Conservation (phyloP, 2,329 filamentous ascomycete species). For the Juglanconis sp. region DNA sequence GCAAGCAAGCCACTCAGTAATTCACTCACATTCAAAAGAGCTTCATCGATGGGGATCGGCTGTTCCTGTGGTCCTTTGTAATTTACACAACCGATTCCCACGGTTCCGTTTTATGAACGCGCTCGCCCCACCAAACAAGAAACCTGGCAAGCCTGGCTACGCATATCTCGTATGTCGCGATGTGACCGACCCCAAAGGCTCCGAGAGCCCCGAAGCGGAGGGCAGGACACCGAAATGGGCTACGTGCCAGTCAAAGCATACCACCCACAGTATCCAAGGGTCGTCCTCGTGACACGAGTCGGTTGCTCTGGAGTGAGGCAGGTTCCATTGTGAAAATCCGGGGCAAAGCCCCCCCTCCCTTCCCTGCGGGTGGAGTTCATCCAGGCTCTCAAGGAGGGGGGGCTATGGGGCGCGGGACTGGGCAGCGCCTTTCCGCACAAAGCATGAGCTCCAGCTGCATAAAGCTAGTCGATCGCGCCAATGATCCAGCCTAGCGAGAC, state of each 20-base stretch:
- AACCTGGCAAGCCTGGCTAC: not conserved
- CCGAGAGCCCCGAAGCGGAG: conserved; percentile 13
- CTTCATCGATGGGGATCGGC: too few relatives aligned
- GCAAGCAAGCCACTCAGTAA: not conserved
- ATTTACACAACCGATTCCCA: too few relatives aligned
- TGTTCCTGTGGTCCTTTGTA: too few relatives aligned
- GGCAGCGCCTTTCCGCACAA: too few relatives aligned
- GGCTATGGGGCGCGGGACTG: too few relatives aligned
- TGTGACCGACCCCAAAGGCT: not conserved
- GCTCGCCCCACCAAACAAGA: not conserved
- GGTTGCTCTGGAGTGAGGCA: not conserved
- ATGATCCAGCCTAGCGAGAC: not conserved
- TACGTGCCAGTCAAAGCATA: not conserved
- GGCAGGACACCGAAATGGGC: conserved; percentile 3
- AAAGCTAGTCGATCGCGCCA: conserved; percentile 2
- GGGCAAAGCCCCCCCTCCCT: not conserved
- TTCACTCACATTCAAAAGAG: too few relatives aligned
- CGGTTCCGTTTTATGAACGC: too few relatives aligned
- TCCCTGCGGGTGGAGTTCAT: too few relatives aligned
- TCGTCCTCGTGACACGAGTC: conserved; percentile 5
- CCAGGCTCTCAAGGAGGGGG: too few relatives aligned
- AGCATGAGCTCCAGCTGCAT: not conserved
- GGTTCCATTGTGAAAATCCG: not conserved
- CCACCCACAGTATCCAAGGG: not conserved
- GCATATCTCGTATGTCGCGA: too few relatives aligned